A percentile compares a stretch with the other conserved stretches of the same genome.
Conservation (phyloP, 345 rosid species). For the Pistacia atlantica region DNA sequence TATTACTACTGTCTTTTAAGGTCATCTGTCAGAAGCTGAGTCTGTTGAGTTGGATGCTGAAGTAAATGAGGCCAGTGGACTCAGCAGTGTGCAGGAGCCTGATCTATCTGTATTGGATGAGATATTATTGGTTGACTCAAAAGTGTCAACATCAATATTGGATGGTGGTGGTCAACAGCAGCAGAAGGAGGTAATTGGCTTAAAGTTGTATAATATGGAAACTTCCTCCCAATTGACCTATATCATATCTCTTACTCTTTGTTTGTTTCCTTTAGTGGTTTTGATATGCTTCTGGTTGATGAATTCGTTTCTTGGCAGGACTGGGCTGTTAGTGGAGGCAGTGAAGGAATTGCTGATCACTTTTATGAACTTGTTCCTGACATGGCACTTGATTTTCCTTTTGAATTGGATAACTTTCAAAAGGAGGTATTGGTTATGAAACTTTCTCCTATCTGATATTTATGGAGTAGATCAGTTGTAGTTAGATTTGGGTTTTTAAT, state of each 20-base stretch:
- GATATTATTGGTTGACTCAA: conserved; percentile 65
- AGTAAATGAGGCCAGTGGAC: conserved; percentile 29
- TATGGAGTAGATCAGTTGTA: conserved; percentile 4
- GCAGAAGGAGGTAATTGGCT: conserved; percentile 57
- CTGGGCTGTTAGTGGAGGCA: conserved; percentile 70
- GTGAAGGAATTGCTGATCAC: conserved; percentile 70
- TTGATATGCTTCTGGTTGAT: conserved; percentile 6
- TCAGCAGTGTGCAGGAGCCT: conserved; percentile 32
- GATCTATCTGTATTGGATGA: conserved; percentile 71
- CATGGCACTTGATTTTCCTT: conserved; percentile 88
- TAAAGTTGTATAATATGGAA: neutral
- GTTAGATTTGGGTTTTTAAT: neutral
- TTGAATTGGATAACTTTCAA: conserved; percentile 88
- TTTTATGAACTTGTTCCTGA: conserved; percentile 89
- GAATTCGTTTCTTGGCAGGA: conserved; percentile 49
- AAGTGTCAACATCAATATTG: conserved; percentile 35
- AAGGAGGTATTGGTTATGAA: conserved; percentile 62
- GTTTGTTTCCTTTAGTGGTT: neutral
- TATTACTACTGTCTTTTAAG: conserved; percentile 30
- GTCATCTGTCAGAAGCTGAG: conserved; percentile 49
- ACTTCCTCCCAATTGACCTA: neutral
- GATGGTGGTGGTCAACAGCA: conserved; percentile 37
- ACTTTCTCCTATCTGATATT: neutral
- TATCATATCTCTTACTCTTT: neutral
- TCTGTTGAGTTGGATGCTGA: conserved; percentile 45